Conservation (phyloP, 2,329 filamentous ascomycete species). For the Fusarium austroafricanum region DNA sequence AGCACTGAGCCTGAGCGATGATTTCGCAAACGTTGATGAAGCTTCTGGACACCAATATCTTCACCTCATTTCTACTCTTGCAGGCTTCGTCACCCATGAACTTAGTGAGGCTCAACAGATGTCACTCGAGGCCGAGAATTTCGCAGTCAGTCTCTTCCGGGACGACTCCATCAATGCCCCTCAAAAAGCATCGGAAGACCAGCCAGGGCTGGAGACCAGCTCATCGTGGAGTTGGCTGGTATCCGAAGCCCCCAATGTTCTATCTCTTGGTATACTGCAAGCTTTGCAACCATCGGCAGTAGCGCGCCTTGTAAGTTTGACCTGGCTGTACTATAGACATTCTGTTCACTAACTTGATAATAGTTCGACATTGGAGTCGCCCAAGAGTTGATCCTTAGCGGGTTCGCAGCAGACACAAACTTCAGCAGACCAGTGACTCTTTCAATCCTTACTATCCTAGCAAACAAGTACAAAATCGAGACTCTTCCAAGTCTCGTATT, state of each 20-base stretch:
- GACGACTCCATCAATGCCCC: constrained; percentile 45
- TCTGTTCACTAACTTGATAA: constrained; percentile 11
- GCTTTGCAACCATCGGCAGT: constrained; percentile 51
- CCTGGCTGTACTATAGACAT: neutral
- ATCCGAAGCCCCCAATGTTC: constrained; percentile 47
- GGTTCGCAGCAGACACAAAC: constrained; percentile 31
- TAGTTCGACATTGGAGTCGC: constrained; percentile 54
- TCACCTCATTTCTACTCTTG: constrained; percentile 51
- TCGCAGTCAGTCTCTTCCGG: constrained; percentile 54
- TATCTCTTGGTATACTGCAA: constrained; percentile 56
- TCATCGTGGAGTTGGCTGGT: constrained; percentile 51
- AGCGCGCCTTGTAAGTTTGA: constrained; percentile 49
- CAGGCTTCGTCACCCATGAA: constrained; percentile 53
- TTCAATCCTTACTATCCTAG: constrained; percentile 56
- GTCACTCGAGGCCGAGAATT: constrained; percentile 48
- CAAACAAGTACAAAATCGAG: constrained; percentile 60
- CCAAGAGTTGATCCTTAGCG: constrained; percentile 51
- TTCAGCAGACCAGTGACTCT: constrained; percentile 46
- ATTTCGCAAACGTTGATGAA: constrained; percentile 46
- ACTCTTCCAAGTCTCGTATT: constrained; percentile 44
- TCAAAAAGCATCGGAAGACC: constrained; percentile 10
- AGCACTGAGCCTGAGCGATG: constrained; percentile 49
- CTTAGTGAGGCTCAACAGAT: constrained; percentile 54
- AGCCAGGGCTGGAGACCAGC: constrained; percentile 20
- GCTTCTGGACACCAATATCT: constrained; percentile 52